phyloP scores from a whole-genome alignment of 371 early-diverging fungal species.

The Mucor velutinosus region DNA sequence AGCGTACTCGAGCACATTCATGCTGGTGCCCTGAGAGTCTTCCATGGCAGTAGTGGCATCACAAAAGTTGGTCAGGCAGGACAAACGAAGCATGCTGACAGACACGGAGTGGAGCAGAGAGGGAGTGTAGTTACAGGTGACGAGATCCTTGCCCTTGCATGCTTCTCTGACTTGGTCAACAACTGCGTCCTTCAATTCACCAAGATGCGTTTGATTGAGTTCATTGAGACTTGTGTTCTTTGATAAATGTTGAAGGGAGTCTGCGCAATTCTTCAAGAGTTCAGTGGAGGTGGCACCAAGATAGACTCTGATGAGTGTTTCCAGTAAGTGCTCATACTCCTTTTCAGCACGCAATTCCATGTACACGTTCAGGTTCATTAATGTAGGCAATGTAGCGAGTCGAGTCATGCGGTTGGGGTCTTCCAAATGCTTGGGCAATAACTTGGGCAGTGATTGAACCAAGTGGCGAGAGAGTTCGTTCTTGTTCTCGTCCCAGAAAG shows the following conservation, averaged over 20 bases:
- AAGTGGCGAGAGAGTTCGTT: constrained; percentile 61
- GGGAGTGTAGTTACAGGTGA: constrained; percentile 36
- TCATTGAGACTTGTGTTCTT: constrained; percentile 39
- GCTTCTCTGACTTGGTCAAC: constrained; percentile 47
- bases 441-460: constrained; percentile 56
- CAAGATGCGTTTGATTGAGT: constrained; percentile 37
- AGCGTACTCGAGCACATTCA: constrained; percentile 30
- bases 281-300: constrained; percentile 50
- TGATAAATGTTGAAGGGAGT: constrained; percentile 47
- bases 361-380: constrained; percentile 66
- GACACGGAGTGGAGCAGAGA: constrained; percentile 48
- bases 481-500: constrained; percentile 25
- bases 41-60: constrained; percentile 44
- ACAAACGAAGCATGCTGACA: constrained; percentile 43
- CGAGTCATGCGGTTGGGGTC: constrained; percentile 57
- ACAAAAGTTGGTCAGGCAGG: constrained; percentile 35
- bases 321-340: constrained; percentile 65
- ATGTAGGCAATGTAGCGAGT: constrained; percentile 56
- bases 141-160: constrained; percentile 48
- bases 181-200: constrained; percentile 42
- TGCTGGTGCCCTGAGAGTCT: constrained; percentile 37
- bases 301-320: constrained; percentile 59
- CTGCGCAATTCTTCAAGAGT: constrained; percentile 33
- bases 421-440: constrained; percentile 69
- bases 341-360: constrained; percentile 66